These are phyloP conservation scores for Austroboletus niveus DNA, from an alignment of 1,284 basidiomycete genomes.

Conservation along the genomic window DNA sequence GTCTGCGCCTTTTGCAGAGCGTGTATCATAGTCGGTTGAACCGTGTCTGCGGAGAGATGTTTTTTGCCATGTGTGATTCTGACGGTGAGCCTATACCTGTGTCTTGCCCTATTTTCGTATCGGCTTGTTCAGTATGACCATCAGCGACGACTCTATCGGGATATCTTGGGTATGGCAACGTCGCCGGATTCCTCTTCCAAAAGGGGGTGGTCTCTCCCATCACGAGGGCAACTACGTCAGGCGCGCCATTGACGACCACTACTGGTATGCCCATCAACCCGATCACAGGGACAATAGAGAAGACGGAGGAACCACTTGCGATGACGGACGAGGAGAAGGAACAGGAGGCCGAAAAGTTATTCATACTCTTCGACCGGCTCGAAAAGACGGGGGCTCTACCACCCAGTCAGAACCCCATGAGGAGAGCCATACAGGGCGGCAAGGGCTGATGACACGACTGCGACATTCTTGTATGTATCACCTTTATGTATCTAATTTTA, in stretches of 20 bases:
- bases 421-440: conserved; percentile 61
- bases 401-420: conserved; percentile 66
- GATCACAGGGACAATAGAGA: conserved; percentile 68
- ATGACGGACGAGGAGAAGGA: conserved; percentile 95
- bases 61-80: conserved; percentile 77
- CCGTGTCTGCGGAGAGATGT: conserved; percentile 78
- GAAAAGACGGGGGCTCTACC: conserved; percentile 70
- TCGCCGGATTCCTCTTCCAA: conserved; percentile 88
- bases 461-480: not conserved
- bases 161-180: conserved; percentile 88
- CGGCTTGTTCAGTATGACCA: not conserved
- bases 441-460: conserved; percentile 26
- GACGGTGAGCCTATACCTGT: conserved; percentile 55
- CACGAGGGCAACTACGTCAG: conserved; percentile 19
- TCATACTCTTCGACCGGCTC: conserved; percentile 85
- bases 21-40: conserved; percentile 73
- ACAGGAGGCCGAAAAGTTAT: conserved; percentile 84
- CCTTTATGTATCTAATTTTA: not conserved
- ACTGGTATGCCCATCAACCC: conserved; percentile 65
- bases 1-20: conserved; percentile 73
- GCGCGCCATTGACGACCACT: conserved; percentile 37
- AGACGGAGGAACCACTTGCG: conserved; percentile 39
- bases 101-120: not conserved
- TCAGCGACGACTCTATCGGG: conserved; percentile 66
- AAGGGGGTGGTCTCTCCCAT: conserved; percentile 76